Base-by-base conservation (phyloP, 140 eudicot species). In the Oenanthe javanica region DNA sequence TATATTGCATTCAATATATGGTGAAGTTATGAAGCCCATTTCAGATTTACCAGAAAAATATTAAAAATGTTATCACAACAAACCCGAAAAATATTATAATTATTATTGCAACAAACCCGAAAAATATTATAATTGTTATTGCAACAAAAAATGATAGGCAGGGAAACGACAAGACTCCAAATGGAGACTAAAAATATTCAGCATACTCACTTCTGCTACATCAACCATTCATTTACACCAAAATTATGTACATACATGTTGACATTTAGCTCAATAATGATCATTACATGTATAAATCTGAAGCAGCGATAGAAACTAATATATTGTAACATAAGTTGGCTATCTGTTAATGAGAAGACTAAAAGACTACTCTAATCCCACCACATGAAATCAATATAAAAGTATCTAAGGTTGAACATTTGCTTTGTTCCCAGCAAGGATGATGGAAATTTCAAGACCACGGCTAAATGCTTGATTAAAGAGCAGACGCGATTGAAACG, bases 381-480 rank as follows among this genome's bases (percentile, higher is more conserved):
- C 27, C 31, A 18, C 52, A 11, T 14, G 6, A 4, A 14, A 0
- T 4, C 14, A 27, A 25, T 10, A 6, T 6, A 25, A 14, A 6
- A 2, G 14, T 27, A 61, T 76, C 86, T 78, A 86, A 4, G 89
- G 59, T 84, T 90, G 86, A 77, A 95, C 93, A 54, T 95, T 95
- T 46, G 99, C 99, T 79, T 95, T 95, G 97, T 95, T 95, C 36
- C 99, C 99, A 81, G 99, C 99, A 81, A 95, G 95, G 82, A 95
- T 95, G 84, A 93, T 86, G 38, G 99, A 95, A 25, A 95, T 95
- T 92, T 95, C 99, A 42, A 95, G 87, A 21, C 99, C 99, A 14
- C 99, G 97, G 66, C 99, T 95, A 84, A 95, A 95, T 0, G 97
- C 99, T 89, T 95, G 99, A 89, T 95, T 95, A 42, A 95, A 95